Evolutionary conservation across 306 rosid species (phyloP).

Genomic region (Vicia sativa): DNA sequence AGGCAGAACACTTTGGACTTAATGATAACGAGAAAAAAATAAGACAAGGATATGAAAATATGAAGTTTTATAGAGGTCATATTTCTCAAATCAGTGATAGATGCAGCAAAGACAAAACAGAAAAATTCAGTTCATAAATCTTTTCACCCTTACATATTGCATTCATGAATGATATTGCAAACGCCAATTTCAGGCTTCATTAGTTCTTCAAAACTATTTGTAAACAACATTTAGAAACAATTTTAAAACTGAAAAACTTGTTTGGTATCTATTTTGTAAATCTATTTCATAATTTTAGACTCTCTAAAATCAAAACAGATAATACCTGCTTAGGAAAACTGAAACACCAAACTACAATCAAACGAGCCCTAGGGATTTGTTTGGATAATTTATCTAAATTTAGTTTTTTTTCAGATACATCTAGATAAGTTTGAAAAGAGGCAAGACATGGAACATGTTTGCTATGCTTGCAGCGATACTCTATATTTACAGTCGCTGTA

Average conservation of each 20-base stretch:
- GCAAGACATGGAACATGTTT: background rate
- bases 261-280: too few relatives aligned
- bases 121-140: background rate
- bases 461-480: background rate
- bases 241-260: background rate
- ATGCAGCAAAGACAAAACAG: background rate
- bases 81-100: background rate
- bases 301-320: too few relatives aligned
- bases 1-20: background rate
- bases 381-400: slow-evolving; percentile 10
- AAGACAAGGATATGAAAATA: background rate
- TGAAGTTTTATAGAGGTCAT: background rate
- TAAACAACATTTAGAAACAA: background rate
- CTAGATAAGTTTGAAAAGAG: background rate
- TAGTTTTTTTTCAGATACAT: background rate
- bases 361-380: background rate
- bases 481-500: background rate
- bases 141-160: slow-evolving; percentile 19
- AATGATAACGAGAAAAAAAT: background rate
- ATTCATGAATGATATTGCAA: slow-evolving; percentile 17
- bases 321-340: too few relatives aligned
- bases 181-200: background rate
- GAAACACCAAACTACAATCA: background rate
- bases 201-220: slow-evolving; percentile 1
- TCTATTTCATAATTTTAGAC: too few relatives aligned